Evolutionary conservation across 345 rosid species (phyloP).

Genomic region (Bruguiera gymnorhiza): DNA sequence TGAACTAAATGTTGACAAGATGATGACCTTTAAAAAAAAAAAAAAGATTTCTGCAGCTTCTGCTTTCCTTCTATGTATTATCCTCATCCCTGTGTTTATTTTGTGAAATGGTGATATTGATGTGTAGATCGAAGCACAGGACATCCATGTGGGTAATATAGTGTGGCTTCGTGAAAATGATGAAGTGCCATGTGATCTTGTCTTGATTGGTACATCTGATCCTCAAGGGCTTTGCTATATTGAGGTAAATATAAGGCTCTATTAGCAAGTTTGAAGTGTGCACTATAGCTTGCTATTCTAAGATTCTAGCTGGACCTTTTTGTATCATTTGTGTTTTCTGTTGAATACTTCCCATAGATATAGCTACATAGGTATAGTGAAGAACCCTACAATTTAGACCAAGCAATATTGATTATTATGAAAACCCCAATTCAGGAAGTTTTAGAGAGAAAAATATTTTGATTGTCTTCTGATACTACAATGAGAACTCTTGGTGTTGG

Average conservation of each 20-base stretch:
- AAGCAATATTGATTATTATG: too few species aligned
- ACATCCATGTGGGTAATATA: conserved; percentile 77
- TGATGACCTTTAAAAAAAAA: too few species aligned
- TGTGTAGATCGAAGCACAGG: conserved; percentile 83
- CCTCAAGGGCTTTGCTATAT: conserved; percentile 88
- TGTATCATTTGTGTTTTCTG: neutral
- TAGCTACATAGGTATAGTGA: too few species aligned
- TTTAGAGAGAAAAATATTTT: too few species aligned
- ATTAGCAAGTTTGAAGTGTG: neutral
- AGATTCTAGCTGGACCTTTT: neutral
- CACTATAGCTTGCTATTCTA: neutral
- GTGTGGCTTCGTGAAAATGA: conserved; percentile 99
- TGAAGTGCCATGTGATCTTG: conserved; percentile 99
- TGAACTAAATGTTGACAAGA: too few species aligned
- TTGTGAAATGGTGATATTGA: conserved; percentile 9
- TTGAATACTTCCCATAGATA: too few species aligned
- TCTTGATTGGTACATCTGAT: conserved; percentile 89
- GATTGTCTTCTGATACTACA: too few species aligned
- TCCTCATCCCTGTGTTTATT: neutral
- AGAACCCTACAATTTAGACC: too few species aligned
- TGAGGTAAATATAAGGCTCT: conserved; percentile 50
- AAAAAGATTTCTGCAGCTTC: neutral
- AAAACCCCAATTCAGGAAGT: too few species aligned
- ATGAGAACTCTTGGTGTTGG: too few species aligned
- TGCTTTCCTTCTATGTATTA: neutral